These are phyloP conservation scores for Salvia hispanica DNA, from an alignment of 257 asterid species.

Conservation along the genomic window DNA sequence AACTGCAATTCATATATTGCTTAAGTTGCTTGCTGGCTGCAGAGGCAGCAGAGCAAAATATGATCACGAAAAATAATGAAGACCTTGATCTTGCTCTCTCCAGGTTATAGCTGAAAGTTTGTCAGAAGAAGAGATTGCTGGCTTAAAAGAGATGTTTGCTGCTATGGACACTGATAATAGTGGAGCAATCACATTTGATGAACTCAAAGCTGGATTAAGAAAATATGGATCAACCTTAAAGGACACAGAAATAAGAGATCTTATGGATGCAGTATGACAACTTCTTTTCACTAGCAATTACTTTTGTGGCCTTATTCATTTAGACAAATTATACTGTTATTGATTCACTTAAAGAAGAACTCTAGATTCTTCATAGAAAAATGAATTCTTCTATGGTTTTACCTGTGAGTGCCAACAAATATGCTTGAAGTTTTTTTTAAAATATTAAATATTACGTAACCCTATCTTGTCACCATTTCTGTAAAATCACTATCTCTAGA, in stretches of 20 bases:
- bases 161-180: conserved; percentile 95
- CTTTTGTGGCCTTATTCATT: conserved; percentile 15
- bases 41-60: conserved; percentile 24
- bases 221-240: conserved; percentile 87
- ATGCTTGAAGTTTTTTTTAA: too few species aligned
- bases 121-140: conserved; percentile 96
- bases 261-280: conserved; percentile 83
- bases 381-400: neutral
- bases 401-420: too few species aligned
- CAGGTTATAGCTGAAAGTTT: conserved; percentile 96
- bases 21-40: conserved; percentile 13
- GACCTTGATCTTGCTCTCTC: conserved; percentile 32
- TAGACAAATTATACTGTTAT: conserved; percentile 3
- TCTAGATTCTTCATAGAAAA: neutral
- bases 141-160: conserved; percentile 85
- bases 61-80: neutral
- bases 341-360: conserved; percentile 7
- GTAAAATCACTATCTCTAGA: neutral
- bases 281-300: conserved; percentile 10
- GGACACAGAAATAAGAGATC: conserved; percentile 87
- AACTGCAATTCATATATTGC: neutral
- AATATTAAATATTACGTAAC: too few species aligned
- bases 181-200: conserved; percentile 94
- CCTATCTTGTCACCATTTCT: neutral
- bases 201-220: conserved; percentile 89